phyloP scores from a whole-genome alignment of 306 rosid species.

The Leucaena leucocephala region DNA sequence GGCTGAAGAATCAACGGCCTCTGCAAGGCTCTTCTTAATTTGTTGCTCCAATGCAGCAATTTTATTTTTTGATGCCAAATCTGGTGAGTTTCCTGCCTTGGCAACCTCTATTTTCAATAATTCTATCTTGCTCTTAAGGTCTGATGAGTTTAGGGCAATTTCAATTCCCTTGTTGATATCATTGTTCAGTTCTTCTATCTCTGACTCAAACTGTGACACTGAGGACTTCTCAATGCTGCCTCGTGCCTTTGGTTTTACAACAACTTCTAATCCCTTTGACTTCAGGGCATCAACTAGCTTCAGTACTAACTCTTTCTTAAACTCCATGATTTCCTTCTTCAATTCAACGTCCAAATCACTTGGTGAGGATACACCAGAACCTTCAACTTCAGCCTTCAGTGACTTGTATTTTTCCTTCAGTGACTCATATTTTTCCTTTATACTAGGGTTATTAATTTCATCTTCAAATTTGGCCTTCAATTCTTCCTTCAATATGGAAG shows the following conservation, averaged over 20 bases:
- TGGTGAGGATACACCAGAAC: conserved; percentile 45
- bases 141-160: conserved; percentile 49
- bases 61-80: conserved; percentile 58
- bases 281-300: conserved; percentile 60
- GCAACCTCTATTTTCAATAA: conserved; percentile 68
- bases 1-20: conserved; percentile 61
- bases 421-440: conserved; percentile 59
- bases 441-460: conserved; percentile 49
- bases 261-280: conserved; percentile 63
- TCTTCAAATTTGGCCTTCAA: conserved; percentile 51
- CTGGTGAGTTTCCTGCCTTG: conserved; percentile 66
- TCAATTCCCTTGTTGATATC: conserved; percentile 61
- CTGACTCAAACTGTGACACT: conserved; percentile 42
- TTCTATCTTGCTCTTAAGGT: conserved; percentile 66
- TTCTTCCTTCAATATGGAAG: conserved; percentile 57
- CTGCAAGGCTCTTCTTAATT: conserved; percentile 62
- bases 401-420: conserved; percentile 56
- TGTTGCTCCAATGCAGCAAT: conserved; percentile 66
- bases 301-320: conserved; percentile 62
- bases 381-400: conserved; percentile 63
- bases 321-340: conserved; percentile 55
- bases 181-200: conserved; percentile 56
- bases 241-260: conserved; percentile 33
- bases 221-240: conserved; percentile 38
- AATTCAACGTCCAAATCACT: conserved; percentile 61